These are phyloP conservation scores for Fragilaria crotonensis DNA, from an alignment of 108 stramenopile species.

Conservation along the genomic window DNA sequence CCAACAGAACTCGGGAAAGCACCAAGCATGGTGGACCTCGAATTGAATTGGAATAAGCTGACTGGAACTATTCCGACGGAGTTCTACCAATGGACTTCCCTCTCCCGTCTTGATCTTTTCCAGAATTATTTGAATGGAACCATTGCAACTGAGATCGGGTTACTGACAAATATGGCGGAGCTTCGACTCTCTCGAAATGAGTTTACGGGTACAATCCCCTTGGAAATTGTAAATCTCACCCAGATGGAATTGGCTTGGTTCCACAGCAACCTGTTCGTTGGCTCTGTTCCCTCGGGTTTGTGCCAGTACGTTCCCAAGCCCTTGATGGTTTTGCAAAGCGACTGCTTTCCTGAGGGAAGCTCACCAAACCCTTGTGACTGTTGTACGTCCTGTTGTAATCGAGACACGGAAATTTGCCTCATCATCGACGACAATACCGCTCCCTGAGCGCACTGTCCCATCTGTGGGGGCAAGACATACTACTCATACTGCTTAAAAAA, in stretches of 20 bases:
- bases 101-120: background rate
- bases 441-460: no score
- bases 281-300: background rate
- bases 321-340: background rate
- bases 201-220: conserved; percentile 22
- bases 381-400: conserved; percentile 1
- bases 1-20: conserved; percentile 9
- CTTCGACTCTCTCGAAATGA: conserved; percentile 4
- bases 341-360: background rate
- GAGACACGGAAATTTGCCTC: conserved; percentile 1
- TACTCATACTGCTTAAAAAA: no score
- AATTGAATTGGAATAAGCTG: background rate
- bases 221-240: conserved; percentile 9
- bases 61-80: conserved; percentile 36
- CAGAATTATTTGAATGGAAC: background rate
- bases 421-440: no score
- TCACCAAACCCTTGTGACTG: background rate
- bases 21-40: background rate
- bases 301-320: background rate
- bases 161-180: background rate
- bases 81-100: background rate
- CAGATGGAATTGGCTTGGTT: background rate
- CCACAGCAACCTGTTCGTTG: background rate
- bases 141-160: conserved; percentile 1
- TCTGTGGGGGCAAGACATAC: no score